Conservation (phyloP, 1,284 basidiomycete genomes). For the Marasmius sp. region DNA sequence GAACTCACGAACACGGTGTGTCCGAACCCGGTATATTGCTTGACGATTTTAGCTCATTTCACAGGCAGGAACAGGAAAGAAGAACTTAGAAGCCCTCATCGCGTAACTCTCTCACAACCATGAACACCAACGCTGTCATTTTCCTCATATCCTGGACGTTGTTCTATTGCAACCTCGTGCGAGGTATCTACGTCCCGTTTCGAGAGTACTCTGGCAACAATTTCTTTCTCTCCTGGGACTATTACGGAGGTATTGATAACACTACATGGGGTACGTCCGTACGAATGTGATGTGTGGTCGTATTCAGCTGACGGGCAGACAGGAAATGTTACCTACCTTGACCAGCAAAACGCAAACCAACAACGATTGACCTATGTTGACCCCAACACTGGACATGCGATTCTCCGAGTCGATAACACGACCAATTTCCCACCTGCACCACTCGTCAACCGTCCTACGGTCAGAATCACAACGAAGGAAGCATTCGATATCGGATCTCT, state of each 20-base stretch:
- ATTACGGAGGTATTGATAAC: constrained; percentile 58
- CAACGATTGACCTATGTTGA: constrained; percentile 45
- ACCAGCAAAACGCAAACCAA: constrained; percentile 32
- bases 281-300: background rate
- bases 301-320: background rate
- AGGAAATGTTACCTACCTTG: constrained; percentile 19
- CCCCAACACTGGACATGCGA: constrained; percentile 38
- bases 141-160: background rate
- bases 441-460: constrained; percentile 45
- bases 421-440: constrained; percentile 31
- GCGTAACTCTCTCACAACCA: background rate
- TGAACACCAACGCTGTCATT: background rate
- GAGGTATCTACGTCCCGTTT: constrained; percentile 40
- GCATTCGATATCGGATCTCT: constrained; percentile 53
- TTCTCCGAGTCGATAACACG: constrained; percentile 50
- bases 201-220: constrained; percentile 49
- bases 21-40: no score
- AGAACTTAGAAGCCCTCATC: background rate
- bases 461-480: constrained; percentile 49
- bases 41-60: background rate
- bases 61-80: no score
- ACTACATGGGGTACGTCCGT: constrained; percentile 55
- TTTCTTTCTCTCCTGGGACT: constrained; percentile 65
- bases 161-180: background rate
- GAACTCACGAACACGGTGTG: no score